Evolutionary conservation across 768 basidiomycete genomes (phyloP).

Genomic region (Termitomyces sp.): DNA sequence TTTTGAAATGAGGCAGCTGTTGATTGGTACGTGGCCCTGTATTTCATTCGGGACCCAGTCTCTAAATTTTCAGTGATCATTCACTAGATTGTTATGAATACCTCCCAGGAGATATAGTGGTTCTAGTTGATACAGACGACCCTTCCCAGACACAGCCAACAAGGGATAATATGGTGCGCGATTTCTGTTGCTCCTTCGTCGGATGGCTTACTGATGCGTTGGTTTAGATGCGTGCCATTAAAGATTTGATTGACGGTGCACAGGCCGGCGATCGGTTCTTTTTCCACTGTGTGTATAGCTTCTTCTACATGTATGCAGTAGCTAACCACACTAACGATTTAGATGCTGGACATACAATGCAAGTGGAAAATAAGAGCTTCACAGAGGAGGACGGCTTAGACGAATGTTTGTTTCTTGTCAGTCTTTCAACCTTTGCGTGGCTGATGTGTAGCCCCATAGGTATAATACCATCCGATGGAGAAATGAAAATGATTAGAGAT

Average conservation of each 20-base stretch:
- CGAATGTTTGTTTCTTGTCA: conserved; percentile 36
- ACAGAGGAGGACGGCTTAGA: conserved; percentile 51
- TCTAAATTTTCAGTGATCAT: neutral
- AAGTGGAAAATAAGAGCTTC: conserved; percentile 37
- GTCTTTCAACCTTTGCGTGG: neutral
- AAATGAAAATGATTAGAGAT: conserved; percentile 30
- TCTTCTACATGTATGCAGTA: neutral
- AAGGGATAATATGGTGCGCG: conserved; percentile 39
- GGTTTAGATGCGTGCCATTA: conserved; percentile 38
- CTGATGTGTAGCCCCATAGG: conserved; percentile 18
- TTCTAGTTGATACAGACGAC: conserved; percentile 40
- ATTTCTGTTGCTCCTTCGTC: neutral
- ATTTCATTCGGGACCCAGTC: too few relatives aligned
- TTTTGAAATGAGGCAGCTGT: conserved; percentile 25
- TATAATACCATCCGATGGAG: conserved; percentile 36
- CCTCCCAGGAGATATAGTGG: conserved; percentile 31
- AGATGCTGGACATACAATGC: conserved; percentile 51
- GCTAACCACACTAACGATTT: neutral
- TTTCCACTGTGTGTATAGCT: conserved; percentile 46
- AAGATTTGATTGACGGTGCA: conserved; percentile 39
- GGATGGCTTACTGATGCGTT: neutral
- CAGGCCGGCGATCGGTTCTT: conserved; percentile 48
- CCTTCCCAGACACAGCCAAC: conserved; percentile 34
- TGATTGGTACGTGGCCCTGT: conserved; percentile 29
- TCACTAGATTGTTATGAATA: conserved; percentile 36